These are phyloP conservation scores for Chlamydomonas schloesseri DNA, from an alignment of 139 green algal species.

Conservation along the genomic window DNA sequence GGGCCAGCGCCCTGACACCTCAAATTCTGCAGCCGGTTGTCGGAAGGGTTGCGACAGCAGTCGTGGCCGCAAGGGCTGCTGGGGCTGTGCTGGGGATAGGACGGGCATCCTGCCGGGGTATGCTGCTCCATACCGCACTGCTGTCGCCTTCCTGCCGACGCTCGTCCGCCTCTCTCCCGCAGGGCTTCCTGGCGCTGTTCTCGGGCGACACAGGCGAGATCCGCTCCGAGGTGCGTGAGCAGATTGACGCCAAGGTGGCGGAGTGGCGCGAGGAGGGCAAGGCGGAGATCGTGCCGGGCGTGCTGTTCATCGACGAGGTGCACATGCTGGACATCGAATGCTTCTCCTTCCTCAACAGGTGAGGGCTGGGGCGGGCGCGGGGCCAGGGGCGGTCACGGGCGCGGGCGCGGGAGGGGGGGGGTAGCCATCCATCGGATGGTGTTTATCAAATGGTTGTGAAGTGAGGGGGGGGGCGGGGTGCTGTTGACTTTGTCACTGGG, in stretches of 20 bases:
- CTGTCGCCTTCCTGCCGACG: neutral
- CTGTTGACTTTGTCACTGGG: too few relatives aligned
- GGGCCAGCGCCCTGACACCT: too few relatives aligned
- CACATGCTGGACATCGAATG: conserved; percentile 99
- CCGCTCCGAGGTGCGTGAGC: conserved; percentile 92
- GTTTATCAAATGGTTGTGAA: too few relatives aligned
- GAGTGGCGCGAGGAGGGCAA: conserved; percentile 99
- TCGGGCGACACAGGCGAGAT: conserved; percentile 99
- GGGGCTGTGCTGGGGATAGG: too few relatives aligned
- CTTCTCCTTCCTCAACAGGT: conserved; percentile 98
- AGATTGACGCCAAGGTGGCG: conserved; percentile 89
- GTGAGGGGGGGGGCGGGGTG: too few relatives aligned
- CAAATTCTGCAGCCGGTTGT: too few relatives aligned
- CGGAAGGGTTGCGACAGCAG: too few relatives aligned
- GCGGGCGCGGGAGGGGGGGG: too few relatives aligned
- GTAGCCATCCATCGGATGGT: too few relatives aligned
- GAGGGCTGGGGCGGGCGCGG: neutral
- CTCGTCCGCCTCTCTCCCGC: neutral
- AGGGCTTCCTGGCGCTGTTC: conserved; percentile 99
- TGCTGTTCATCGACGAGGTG: conserved; percentile 98
- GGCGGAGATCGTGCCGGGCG: conserved; percentile 97
- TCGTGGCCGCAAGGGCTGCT: too few relatives aligned
- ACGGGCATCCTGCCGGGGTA: neutral
- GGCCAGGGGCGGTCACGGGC: too few relatives aligned
- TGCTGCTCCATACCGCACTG: neutral